Evolutionary conservation across 306 rosid species (phyloP).

Genomic region (Sindora glabra): DNA sequence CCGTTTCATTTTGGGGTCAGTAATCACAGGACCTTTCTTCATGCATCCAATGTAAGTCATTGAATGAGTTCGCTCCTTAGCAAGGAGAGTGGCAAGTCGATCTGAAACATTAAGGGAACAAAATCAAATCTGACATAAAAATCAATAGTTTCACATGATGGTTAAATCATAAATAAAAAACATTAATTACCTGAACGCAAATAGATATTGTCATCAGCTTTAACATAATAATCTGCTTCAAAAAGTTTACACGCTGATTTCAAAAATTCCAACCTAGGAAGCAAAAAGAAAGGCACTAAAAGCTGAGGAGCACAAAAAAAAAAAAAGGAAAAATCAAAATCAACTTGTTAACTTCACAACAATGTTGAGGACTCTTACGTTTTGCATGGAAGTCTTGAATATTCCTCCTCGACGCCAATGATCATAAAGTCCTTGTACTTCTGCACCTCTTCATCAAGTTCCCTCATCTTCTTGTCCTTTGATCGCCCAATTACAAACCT

Average conservation of each 20-base stretch:
- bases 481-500: conserved; percentile 29
- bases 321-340: too few relatives aligned
- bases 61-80: conserved; percentile 24
- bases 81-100: conserved; percentile 29
- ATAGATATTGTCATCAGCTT: conserved; percentile 33
- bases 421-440: conserved; percentile 28
- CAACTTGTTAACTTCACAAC: too few relatives aligned
- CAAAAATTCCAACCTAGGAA: conserved; percentile 24
- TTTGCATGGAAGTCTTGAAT: conserved; percentile 21
- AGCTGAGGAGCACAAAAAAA: too few relatives aligned
- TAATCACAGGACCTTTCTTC: conserved; percentile 38
- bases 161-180: background rate
- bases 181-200: conserved; percentile 28
- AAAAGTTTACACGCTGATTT: conserved; percentile 24
- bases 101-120: conserved; percentile 17
- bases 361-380: background rate
- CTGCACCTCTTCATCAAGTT: conserved; percentile 19
- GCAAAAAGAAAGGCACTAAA: background rate
- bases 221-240: conserved; percentile 36
- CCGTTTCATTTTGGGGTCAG: too few relatives aligned
- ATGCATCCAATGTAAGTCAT: conserved; percentile 37
- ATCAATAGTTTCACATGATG: too few relatives aligned
- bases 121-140: too few relatives aligned
- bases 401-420: conserved; percentile 26
- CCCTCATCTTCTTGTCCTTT: conserved; percentile 22